Evolutionary conservation across 768 basidiomycete genomes (phyloP), one percentile per base, ranked within the genome.

Genomic region (Hericium erinaceus): DNA sequence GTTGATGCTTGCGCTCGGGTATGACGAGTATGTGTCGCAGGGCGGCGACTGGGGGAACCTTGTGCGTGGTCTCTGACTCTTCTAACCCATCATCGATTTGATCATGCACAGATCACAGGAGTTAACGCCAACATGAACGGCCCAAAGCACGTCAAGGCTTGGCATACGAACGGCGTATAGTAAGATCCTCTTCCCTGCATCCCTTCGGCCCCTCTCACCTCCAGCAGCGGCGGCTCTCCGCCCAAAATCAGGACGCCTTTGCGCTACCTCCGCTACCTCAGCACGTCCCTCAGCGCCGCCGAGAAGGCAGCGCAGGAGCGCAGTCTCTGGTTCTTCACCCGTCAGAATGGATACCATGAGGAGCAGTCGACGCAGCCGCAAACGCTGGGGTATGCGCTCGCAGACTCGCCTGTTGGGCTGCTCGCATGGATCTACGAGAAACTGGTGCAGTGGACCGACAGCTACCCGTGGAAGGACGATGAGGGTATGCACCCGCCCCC

Each of bases 381-480:
- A 54, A 69, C 68, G 6, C 18, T 71, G 16, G 82, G 79, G 2
- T 83, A 83, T 58, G 64, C 70, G 16, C 68, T 84, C 4, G 69
- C 79, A 2, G 82, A 84, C 60, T 82, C 80, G 26, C 83, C 83
- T 7, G 72, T 73, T 9, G 82, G 78, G 0, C 52, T 71, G 20
- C 61, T 71, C 2, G 68, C 67, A 2, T 71, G 68, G 70, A 66
- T 69, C 20, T 68, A 69, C 52, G 67, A 70, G 56, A 69, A 70
- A 57, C 64, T 60, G 39, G 58, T 65, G n/a, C 13, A 18, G 12
- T 68, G 64, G 69, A 55, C 65, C 0, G 80, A 83, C 61, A 60
- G 65, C 5, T 82, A 84, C 64, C 72, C 73, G 0, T 83, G 80
- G 81, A 70, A 72, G 18, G 77, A 80, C 50, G 80, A 82, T 39